These are phyloP conservation scores for Combretum micranthum DNA, from an alignment of 345 rosid species.

Conservation along the genomic window DNA sequence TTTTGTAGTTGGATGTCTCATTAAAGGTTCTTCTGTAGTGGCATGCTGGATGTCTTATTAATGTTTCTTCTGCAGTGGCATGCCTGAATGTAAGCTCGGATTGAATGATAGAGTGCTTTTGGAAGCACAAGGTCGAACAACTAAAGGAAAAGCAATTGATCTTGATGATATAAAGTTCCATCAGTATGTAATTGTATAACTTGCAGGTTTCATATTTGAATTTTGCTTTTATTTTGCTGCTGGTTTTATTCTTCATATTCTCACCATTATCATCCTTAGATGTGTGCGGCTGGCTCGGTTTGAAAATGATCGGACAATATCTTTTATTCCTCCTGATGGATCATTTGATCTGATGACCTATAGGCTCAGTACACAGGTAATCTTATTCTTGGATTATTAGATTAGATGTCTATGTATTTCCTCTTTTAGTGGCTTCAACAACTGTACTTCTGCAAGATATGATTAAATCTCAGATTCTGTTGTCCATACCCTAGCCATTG, in stretches of 20 bases:
- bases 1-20: too few relatives aligned
- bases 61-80: slow-evolving; percentile 41
- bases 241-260: background rate
- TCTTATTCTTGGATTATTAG: slow-evolving; percentile 2
- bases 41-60: slow-evolving; percentile 39
- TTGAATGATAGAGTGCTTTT: slow-evolving; percentile 84
- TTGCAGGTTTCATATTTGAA: background rate
- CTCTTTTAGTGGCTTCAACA: background rate
- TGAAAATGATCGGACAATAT: slow-evolving; percentile 93
- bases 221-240: background rate
- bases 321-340: slow-evolving; percentile 97
- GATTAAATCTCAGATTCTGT: background rate
- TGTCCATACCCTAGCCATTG: background rate
- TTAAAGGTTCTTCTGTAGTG: slow-evolving; percentile 23
- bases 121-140: slow-evolving; percentile 95
- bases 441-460: background rate
- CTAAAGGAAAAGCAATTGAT: slow-evolving; percentile 95
- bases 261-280: slow-evolving; percentile 27
- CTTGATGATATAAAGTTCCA: slow-evolving; percentile 96
- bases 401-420: too few relatives aligned
- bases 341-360: slow-evolving; percentile 97
- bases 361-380: slow-evolving; percentile 93
- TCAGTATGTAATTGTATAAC: slow-evolving; percentile 43
- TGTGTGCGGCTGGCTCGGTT: slow-evolving; percentile 96
- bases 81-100: slow-evolving; percentile 98